Conservation (phyloP, 306 rosid genomes). For the Trichosanthes truncata region DNA sequence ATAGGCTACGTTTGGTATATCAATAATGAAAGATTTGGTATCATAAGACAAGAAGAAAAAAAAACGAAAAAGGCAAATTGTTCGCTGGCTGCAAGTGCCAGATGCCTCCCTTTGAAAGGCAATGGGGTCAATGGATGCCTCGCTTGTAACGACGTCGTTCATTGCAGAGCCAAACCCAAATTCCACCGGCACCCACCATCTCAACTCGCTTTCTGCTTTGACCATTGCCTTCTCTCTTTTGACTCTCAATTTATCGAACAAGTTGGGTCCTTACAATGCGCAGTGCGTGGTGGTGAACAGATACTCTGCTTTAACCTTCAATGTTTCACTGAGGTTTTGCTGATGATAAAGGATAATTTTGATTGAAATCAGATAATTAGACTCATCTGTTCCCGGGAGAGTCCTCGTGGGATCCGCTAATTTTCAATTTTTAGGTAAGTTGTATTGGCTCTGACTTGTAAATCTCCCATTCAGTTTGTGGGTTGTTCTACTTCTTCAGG, state of each 20-base stretch:
- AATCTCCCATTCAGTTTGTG: background rate
- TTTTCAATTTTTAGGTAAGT: conserved; percentile 3
- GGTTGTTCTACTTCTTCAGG: background rate
- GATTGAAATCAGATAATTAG: background rate
- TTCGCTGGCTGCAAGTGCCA: background rate
- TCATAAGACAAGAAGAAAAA: background rate
- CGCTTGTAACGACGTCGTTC: conserved; percentile 6
- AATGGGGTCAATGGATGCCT: background rate
- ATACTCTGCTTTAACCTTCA: background rate
- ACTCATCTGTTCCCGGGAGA: background rate
- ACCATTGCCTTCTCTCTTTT: background rate
- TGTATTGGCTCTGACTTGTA: background rate
- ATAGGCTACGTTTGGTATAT: background rate
- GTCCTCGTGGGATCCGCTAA: conserved; percentile 1
- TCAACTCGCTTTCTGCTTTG: background rate
- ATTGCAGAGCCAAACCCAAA: background rate
- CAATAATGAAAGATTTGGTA: background rate
- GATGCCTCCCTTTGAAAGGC: background rate
- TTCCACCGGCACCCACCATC: background rate
- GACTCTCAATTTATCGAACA: background rate
- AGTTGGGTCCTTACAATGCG: background rate
- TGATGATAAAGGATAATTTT: background rate
- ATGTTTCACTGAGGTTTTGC: background rate
- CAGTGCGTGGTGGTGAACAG: background rate
- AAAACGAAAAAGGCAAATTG: background rate